Evolutionary conservation across 2,329 filamentous ascomycete genomes (phyloP), one percentile per base, ranked within the genome.

Genomic region (Aspergillus unguis): DNA sequence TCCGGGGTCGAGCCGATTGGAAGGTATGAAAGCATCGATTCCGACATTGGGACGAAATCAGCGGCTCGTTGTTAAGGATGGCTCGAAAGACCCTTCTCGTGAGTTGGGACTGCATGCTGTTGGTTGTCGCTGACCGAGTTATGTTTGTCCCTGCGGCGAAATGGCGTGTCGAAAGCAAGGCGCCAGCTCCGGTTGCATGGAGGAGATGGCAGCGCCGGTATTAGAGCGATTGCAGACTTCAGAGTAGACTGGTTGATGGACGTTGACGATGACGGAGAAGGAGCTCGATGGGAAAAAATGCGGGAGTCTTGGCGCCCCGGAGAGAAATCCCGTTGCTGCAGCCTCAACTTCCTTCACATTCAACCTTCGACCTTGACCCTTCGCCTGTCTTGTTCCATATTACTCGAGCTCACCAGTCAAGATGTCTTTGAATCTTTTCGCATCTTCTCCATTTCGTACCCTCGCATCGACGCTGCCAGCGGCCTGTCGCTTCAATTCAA

Each of bases 21-120:
- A 62, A 65, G 9, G 57, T 64, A 56, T 65, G 65, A 35, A 68
- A 58, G 59, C 74, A 49, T 50, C 65, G 64, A 44, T 62, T 59
- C 47, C 64, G 69, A 55, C 71, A 72, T 60, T 68, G 69, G 32
- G 69, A 64, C 46, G 68, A 68, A 47, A 69, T 65, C 42, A 75
- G 68, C n/a, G 74, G 73, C 58, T 71, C 69, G 55, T 73, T 74
- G 55, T 75, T 71, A 45, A 77, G 58, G 43, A 78, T 69, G 38
- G 73, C 71, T 45, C 71, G 69, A 54, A 77, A 75, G 50, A 77
- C 72, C 53, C 67, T 63, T 58, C 71, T 69, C 36, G 74, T 75
- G 5, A 77, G 66, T 56, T 75, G 67, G 44, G 74, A 73, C 57
- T 74, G 74, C 75, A 77, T 77, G 53, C 62, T 56, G 44, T 3